Base-by-base conservation (phyloP, 495 filamentous ascomycete species). In the Lasiosphaeriaceae sp. region DNA sequence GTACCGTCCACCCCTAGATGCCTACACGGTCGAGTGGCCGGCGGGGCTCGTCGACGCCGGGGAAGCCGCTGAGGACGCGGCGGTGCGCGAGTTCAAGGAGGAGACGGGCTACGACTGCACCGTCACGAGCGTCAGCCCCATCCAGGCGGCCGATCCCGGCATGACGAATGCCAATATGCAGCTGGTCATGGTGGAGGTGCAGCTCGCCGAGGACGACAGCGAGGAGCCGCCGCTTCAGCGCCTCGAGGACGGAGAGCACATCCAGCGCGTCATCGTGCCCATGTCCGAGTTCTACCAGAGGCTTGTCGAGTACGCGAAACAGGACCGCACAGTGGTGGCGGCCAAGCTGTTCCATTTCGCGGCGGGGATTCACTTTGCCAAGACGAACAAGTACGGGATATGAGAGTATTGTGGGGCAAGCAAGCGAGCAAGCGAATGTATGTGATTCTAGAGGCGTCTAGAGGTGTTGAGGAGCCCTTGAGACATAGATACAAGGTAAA, bases 211-310 rank as follows among this genome's bases (percentile, higher is more conserved):
- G 54, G 75, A 74, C 50, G 61, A 54, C 3, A 23, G 23, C 22
- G 57, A 74, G 55, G 66, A 75, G 58, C 83, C 86, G 53, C 77
- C 85, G 57, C 26, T 31, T 3, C 86, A 89, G 37, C 72, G 88
- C 48, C 75, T 93, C 1, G 89, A 94, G 62, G 90, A 91, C 39
- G 87, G 87, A 53, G 90, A 93, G 66, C 90, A 92, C 68, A 95
- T 95, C 49, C 82, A 90, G 65, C 81, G 84, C 26, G 91, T 94
- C 41, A 83, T 86, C 3, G 75, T 90, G 6, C 87, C 87, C n/a
- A 63, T 95, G 35, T 70, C 57, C 23, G 77, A 80, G 67, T 54
- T 84, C 19, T 82, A 80, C 61, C 70, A 77, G 16, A 61, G 73
- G 54, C 56, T 83, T 55, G 65, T 75, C 46, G 69, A 74, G 65